These are phyloP conservation scores for Cronartium quercuum DNA, from an alignment of 1,284 basidiomycete genomes.

Conservation along the genomic window DNA sequence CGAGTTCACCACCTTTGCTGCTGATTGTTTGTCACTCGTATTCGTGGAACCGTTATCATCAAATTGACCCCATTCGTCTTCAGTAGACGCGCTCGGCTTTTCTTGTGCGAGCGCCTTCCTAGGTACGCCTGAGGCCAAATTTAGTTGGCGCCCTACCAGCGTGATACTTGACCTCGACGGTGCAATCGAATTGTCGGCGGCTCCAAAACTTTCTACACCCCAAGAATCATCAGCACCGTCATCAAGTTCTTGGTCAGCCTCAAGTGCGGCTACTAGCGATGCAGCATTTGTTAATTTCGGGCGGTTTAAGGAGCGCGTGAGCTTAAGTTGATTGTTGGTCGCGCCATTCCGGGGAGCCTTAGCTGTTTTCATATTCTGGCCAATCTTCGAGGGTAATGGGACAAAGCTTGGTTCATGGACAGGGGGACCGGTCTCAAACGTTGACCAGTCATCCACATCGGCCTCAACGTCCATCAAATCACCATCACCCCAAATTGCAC, in stretches of 20 bases:
- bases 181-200: not conserved
- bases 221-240: slow-evolving; percentile 5
- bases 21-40: not conserved
- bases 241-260: slow-evolving; percentile 21
- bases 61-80: not conserved
- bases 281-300: not conserved
- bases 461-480: slow-evolving; percentile 86
- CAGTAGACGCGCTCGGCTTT: not conserved
- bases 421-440: slow-evolving; percentile 25
- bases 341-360: not conserved
- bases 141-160: too few relatives aligned
- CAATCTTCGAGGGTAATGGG: slow-evolving; percentile 30
- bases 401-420: slow-evolving; percentile 30
- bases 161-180: too few relatives aligned
- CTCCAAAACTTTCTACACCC: not conserved
- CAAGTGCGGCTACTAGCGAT: slow-evolving; percentile 27
- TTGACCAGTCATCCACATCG: slow-evolving; percentile 76
- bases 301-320: not conserved
- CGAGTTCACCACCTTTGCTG: not conserved
- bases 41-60: not conserved
- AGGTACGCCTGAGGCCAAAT: not conserved
- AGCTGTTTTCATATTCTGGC: not conserved
- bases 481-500: slow-evolving; percentile 56
- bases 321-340: slow-evolving; percentile 2
- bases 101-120: not conserved